A percentile compares a stretch with the other conserved stretches of the same genome.
phyloP scores from a whole-genome alignment of 257 asterid species.

The Fraxinus cuspidata region DNA sequence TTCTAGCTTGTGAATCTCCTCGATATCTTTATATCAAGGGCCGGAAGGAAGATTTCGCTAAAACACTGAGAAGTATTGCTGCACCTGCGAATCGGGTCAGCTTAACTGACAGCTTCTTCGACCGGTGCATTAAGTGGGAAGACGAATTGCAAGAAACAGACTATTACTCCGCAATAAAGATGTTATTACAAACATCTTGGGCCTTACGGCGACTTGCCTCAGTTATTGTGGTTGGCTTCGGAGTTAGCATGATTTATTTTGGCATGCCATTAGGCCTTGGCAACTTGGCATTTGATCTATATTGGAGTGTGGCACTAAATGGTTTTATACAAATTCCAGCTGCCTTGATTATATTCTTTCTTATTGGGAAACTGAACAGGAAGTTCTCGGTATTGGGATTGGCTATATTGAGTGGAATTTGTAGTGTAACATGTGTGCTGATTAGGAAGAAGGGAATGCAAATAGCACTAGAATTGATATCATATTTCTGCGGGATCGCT shows the following conservation, averaged over 20 bases:
- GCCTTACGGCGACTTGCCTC: constrained; percentile 41
- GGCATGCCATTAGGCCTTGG: constrained; percentile 45
- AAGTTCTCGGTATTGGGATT: constrained; percentile 21
- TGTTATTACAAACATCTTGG: constrained; percentile 49
- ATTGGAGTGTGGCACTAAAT: constrained; percentile 34
- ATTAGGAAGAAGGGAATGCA: background rate
- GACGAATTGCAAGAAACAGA: constrained; percentile 21
- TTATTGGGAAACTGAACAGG: constrained; percentile 23
- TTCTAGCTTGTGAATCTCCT: constrained; percentile 60
- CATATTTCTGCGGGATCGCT: constrained; percentile 34
- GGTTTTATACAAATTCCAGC: constrained; percentile 40
- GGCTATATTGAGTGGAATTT: constrained; percentile 27
- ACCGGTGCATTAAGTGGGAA: constrained; percentile 26
- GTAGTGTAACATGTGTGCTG: constrained; percentile 24
- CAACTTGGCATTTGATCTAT: constrained; percentile 27
- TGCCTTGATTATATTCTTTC: constrained; percentile 19
- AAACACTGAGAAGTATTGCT: constrained; percentile 45
- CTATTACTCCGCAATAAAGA: constrained; percentile 44
- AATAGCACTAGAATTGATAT: constrained; percentile 27
- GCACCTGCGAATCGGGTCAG: constrained; percentile 29
- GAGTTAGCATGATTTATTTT: constrained; percentile 34
- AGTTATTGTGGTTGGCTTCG: constrained; percentile 44
- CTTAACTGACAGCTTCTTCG: constrained; percentile 49
- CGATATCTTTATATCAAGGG: constrained; percentile 75
- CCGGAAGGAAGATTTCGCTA: constrained; percentile 42